Evolutionary conservation across 768 basidiomycete genomes (phyloP).

Genomic region (Trametes elegans): DNA sequence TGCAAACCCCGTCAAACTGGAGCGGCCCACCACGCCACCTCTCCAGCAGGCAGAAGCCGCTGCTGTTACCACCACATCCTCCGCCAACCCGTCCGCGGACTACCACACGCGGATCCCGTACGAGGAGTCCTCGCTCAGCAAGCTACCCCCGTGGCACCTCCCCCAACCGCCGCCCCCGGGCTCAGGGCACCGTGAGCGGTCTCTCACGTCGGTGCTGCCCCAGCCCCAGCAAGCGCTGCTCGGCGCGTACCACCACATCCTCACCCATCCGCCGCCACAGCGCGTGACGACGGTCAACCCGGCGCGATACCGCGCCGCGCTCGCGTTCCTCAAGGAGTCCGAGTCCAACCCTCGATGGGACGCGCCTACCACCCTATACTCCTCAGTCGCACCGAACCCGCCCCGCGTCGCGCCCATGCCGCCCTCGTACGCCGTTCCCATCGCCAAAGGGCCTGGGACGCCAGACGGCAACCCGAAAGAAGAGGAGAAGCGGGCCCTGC

Average conservation of each 20-base stretch:
- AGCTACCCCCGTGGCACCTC: conserved; percentile 67
- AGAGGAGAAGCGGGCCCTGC: conserved; percentile 45
- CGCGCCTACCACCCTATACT: conserved; percentile 60
- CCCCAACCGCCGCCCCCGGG: conserved; percentile 32
- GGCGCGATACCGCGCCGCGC: conserved; percentile 71
- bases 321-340: conserved; percentile 60
- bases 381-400: conserved; percentile 52
- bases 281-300: conserved; percentile 51
- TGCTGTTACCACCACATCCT: conserved; percentile 29
- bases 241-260: conserved; percentile 72
- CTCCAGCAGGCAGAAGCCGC: conserved; percentile 32
- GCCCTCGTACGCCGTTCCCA: conserved; percentile 61
- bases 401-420: conserved; percentile 63
- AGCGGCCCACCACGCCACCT: conserved; percentile 38
- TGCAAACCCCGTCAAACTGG: conserved; percentile 35
- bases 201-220: conserved; percentile 42
- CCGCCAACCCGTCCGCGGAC: conserved; percentile 49
- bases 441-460: conserved; percentile 28
- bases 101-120: conserved; percentile 74
- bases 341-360: conserved; percentile 67
- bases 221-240: conserved; percentile 64
- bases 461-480: conserved; percentile 45
- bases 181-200: conserved; percentile 4
- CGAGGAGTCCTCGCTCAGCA: conserved; percentile 65
- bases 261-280: conserved; percentile 63